Base-by-base conservation (phyloP, 768 basidiomycete species). In the Dacryopinax primogenitus region DNA sequence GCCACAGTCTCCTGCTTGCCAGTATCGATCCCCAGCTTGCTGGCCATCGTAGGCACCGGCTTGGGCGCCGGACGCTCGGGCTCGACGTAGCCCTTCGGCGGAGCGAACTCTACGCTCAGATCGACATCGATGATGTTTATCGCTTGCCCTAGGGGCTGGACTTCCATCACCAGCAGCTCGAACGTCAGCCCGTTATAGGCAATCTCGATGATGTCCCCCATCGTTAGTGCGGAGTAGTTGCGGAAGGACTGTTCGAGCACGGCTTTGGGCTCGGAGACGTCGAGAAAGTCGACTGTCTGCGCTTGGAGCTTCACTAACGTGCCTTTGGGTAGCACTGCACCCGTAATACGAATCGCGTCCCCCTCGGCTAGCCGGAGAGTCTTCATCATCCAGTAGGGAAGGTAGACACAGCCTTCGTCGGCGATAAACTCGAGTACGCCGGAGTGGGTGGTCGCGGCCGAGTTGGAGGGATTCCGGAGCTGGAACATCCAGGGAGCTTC, bases 381-480 rank as follows among this genome's bases (percentile, higher is more conserved):
- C 78, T 89, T 93, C 95, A 99, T 99, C 90, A 99, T 95, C 96
- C 96, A 99, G 70, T 92, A 88, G 0, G 96, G 96, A 16, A 99
- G 80, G 78, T 98, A 88, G 1, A 94, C 94, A 15, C 88, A 81
- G 13, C 96, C 96, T 75, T 98, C 95, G 65, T 96, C 88, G 1
- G 96, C 95, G 69, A 97, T 97, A 76, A 99, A 99, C 73, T 99
- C 96, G 32, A 99, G 83, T 30, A 99, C 96, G 79, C 96, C 96
- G 1, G 90, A 90, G 73, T 99, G 92, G 1, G 96, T 98, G 23
- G 83, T 93, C 64, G 83, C 88, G 34, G 84, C 90, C 63, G 82
- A 80, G 77, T 88, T 94, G 70, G 78, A 62, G 0, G 96, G 95
- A 76, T 98, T 98, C 62, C 90, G 87, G 63, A 99, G 80, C 68